A percentile compares a stretch with the other conserved stretches of the same genome.
These are phyloP conservation scores for Eucalyptus melliodora DNA, from an alignment of 345 rosid species.

Conservation along the genomic window DNA sequence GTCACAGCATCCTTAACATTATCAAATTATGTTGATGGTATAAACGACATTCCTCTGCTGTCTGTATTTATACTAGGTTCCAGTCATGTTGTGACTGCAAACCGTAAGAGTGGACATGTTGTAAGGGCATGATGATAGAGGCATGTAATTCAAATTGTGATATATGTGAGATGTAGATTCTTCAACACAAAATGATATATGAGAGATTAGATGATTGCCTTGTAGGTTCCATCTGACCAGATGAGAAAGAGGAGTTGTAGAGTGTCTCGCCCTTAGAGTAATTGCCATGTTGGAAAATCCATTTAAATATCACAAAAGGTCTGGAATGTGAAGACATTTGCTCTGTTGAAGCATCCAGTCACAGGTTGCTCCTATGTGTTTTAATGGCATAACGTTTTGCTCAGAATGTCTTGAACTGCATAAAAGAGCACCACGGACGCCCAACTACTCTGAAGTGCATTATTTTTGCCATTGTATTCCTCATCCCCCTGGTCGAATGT, in stretches of 20 bases:
- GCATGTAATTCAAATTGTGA: not conserved
- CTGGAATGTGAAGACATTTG: not conserved
- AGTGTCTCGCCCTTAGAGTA: not conserved
- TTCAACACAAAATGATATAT: not conserved
- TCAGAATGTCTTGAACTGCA: not conserved
- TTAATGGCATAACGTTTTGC: not conserved
- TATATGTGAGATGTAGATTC: not conserved
- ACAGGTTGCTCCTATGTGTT: not conserved
- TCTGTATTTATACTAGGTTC: not conserved
- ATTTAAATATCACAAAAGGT: not conserved
- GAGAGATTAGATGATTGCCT: not conserved
- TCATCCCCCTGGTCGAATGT: not conserved
- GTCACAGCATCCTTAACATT: not conserved
- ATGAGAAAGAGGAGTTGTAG: not conserved
- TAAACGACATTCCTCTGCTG: no score
- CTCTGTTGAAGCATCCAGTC: not conserved
- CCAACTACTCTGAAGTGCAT: not conserved
- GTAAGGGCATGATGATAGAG: not conserved
- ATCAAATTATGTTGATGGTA: not conserved
- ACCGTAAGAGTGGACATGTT: not conserved
- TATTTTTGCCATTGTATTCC: not conserved
- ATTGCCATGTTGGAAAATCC: not conserved
- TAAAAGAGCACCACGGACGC: not conserved
- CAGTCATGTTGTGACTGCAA: not conserved
- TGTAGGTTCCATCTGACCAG: not conserved